Percentiles rank a stretch among this genome's conserved stretches.
These are phyloP conservation scores for Penicillium subrubescens DNA, from an alignment of 495 filamentous ascomycete species.

Conservation along the genomic window DNA sequence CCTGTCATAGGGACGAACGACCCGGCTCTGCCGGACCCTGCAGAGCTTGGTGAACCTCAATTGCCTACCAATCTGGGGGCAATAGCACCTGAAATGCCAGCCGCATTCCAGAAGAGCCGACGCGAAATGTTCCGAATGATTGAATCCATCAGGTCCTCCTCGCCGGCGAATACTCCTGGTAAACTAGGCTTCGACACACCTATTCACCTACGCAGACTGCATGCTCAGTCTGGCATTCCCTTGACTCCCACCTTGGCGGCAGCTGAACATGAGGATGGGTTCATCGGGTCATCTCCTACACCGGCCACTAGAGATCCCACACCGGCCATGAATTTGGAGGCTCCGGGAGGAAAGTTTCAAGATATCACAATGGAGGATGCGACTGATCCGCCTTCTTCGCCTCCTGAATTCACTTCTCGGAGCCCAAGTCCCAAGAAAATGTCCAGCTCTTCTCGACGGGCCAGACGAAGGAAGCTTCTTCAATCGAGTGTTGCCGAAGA, in stretches of 20 bases:
- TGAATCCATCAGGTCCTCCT: constrained; percentile 65
- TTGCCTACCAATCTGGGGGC: constrained; percentile 10
- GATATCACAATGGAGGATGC: constrained; percentile 21
- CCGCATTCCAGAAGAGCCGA: constrained; percentile 45
- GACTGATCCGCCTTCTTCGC: constrained; percentile 43
- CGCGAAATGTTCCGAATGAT: constrained; percentile 69
- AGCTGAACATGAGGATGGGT: constrained; percentile 56
- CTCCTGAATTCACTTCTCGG: constrained; percentile 35
- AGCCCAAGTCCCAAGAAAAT: constrained; percentile 30
- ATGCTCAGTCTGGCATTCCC: constrained; percentile 34
- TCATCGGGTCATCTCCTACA: constrained; percentile 81
- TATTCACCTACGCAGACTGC: constrained; percentile 33
- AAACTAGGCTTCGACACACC: constrained; percentile 42
- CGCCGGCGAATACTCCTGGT: constrained; percentile 38
- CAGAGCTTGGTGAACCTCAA: constrained; percentile 19
- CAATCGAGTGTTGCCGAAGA: neutral
- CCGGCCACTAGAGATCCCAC: constrained; percentile 54
- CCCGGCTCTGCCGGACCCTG: neutral
- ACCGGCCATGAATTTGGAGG: constrained; percentile 24
- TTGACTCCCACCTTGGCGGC: constrained; percentile 52
- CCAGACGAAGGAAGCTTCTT: constrained; percentile 12
- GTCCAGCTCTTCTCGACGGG: constrained; percentile 11
- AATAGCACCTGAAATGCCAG: constrained; percentile 3
- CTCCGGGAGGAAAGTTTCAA: constrained; percentile 19
- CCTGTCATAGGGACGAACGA: constrained; percentile 25